These are phyloP conservation scores for Leucosporidium scottii DNA, from an alignment of 768 basidiomycete genomes.

Conservation along the genomic window DNA sequence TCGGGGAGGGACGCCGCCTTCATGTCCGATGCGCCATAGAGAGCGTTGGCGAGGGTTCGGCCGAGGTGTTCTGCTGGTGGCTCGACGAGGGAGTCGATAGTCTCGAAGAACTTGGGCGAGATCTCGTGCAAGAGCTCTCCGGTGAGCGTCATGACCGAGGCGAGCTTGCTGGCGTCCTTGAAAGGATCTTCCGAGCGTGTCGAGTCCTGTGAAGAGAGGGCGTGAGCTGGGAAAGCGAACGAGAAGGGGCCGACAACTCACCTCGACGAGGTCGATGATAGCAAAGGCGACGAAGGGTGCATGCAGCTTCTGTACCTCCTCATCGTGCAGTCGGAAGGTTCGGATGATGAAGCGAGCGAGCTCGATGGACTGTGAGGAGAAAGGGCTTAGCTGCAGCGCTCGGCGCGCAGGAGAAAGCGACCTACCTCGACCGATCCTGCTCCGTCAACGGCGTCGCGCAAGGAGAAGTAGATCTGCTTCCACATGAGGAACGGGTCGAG, in stretches of 20 bases:
- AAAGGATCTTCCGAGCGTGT: not conserved
- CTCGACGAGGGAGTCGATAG: not conserved
- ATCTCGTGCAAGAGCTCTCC: constrained; percentile 33
- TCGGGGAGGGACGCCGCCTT: constrained; percentile 32
- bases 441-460: constrained; percentile 29
- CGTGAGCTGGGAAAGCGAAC: not conserved
- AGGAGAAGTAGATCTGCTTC: constrained; percentile 58
- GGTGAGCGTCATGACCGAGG: constrained; percentile 9
- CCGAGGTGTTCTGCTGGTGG: not conserved
- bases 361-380: constrained; percentile 51
- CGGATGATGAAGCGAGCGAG: constrained; percentile 66
- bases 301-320: constrained; percentile 54
- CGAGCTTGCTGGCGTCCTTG: not conserved
- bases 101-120: constrained; percentile 30
- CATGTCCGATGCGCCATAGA: constrained; percentile 31
- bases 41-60: constrained; percentile 17
- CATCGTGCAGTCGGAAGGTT: constrained; percentile 71
- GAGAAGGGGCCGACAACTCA: constrained; percentile 42
- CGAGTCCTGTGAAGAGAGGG: not conserved
- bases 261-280: constrained; percentile 58
- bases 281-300: constrained; percentile 64
- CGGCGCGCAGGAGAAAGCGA: not conserved
- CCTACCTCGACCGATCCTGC: constrained; percentile 12
- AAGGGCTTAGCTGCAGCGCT: not conserved
- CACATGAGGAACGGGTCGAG: constrained; percentile 82